Conservation (phyloP, 192 early-diverging fungal species). For the Phlyctochytrium bullatum region DNA sequence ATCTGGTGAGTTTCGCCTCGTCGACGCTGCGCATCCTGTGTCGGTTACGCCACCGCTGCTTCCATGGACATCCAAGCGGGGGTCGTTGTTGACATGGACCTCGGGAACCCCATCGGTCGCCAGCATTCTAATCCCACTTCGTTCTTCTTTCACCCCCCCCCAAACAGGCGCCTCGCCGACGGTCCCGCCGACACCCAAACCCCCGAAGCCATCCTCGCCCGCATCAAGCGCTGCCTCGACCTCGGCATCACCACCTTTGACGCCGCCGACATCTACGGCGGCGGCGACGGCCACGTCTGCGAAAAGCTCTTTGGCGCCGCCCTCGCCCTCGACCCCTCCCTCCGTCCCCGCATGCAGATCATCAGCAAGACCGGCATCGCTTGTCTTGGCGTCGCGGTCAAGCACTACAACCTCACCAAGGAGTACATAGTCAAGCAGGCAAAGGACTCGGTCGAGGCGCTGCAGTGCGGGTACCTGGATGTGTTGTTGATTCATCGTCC, state of each 20-base stretch:
- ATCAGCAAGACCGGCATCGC: constrained; percentile 27
- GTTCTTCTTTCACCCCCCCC: too few species aligned
- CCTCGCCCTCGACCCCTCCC: constrained; percentile 26
- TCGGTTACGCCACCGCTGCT: too few species aligned
- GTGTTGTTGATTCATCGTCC: constrained; percentile 22
- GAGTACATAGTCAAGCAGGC: constrained; percentile 14
- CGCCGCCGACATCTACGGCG: constrained; percentile 46
- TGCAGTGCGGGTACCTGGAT: constrained; percentile 20
- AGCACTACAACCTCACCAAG: constrained; percentile 24
- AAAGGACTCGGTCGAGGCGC: not conserved
- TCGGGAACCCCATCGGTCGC: too few species aligned
- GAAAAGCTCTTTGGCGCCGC: constrained; percentile 31
- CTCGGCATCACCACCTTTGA: constrained; percentile 48
- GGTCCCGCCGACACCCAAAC: constrained; percentile 19
- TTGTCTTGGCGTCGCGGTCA: constrained; percentile 13
- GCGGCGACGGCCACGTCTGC: constrained; percentile 16
- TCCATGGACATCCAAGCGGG: too few species aligned
- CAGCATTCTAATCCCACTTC: too few species aligned
- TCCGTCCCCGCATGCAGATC: constrained; percentile 24
- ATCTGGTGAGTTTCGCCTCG: not conserved
- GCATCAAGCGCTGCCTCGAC: constrained; percentile 38
- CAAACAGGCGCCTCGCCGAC: constrained; percentile 35
- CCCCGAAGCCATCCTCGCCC: constrained; percentile 31
- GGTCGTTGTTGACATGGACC: too few species aligned
- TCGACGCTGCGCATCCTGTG: not conserved